Evolutionary conservation across 1,284 basidiomycete genomes (phyloP).

Genomic region (Retiboletus flavoniger): DNA sequence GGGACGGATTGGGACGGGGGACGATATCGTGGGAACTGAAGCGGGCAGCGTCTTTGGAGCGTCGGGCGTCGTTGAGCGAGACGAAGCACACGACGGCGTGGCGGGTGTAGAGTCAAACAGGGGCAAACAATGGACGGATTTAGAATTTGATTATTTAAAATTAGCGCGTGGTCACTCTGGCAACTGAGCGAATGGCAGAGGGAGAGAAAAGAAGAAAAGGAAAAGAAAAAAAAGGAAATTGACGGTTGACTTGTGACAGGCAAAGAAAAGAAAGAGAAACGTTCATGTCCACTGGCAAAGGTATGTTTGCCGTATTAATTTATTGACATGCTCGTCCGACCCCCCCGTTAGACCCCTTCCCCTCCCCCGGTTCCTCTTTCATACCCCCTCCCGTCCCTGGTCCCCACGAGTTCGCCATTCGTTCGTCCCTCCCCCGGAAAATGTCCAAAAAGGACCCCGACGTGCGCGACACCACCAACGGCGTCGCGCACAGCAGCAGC

Average conservation of each 20-base stretch:
- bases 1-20: conserved; percentile 14
- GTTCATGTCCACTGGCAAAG: conserved; percentile 1
- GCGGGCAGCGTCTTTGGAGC: conserved; percentile 27
- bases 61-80: conserved; percentile 23
- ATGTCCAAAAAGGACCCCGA: conserved; percentile 27
- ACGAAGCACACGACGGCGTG: conserved; percentile 6
- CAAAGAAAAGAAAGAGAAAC: neutral
- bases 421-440: conserved; percentile 35
- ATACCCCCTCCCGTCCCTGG: conserved; percentile 62
- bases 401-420: conserved; percentile 63
- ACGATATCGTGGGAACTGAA: conserved; percentile 35
- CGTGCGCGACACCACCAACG: neutral
- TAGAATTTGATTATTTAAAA: neutral
- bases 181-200: conserved; percentile 12
- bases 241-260: neutral
- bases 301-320: neutral
- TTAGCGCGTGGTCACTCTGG: conserved; percentile 13
- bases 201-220: neutral
- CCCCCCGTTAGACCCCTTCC: conserved; percentile 47
- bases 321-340: neutral
- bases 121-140: conserved; percentile 13
- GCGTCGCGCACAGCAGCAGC: conserved; percentile 1
- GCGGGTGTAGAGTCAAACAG: conserved; percentile 25
- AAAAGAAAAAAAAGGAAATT: neutral
- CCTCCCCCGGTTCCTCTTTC: conserved; percentile 65